phyloP scores from a whole-genome alignment of 495 filamentous ascomycete genomes.

The Penicillium longicatenatum region DNA sequence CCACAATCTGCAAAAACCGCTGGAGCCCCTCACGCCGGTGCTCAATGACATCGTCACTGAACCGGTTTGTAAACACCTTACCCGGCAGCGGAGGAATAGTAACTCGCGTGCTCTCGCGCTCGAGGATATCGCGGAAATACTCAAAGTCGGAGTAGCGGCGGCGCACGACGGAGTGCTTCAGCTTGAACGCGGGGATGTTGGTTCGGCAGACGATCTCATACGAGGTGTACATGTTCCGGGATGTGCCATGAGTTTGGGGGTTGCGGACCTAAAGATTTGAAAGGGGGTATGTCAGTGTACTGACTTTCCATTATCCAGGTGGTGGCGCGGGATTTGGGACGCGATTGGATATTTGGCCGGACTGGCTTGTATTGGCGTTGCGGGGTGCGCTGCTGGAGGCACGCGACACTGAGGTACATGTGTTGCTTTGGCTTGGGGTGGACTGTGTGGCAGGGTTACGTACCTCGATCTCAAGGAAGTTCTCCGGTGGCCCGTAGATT shows the following conservation, averaged over 20 bases:
- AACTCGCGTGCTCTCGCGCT: slow-evolving; percentile 90
- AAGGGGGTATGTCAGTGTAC: background rate
- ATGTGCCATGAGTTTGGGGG: slow-evolving; percentile 92
- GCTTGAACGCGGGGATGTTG: slow-evolving; percentile 98
- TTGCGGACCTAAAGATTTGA: slow-evolving; percentile 71
- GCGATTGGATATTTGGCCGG: background rate
- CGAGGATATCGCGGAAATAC: slow-evolving; percentile 96
- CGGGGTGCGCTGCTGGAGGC: slow-evolving; percentile 6
- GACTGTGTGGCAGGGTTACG: slow-evolving; percentile 11
- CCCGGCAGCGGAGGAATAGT: slow-evolving; percentile 95
- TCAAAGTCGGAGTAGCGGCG: slow-evolving; percentile 97
- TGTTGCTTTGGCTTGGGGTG: background rate
- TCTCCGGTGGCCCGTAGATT: slow-evolving; percentile 98
- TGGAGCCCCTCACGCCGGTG: slow-evolving; percentile 88
- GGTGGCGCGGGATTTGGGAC: background rate
- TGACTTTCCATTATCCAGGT: too few relatives aligned
- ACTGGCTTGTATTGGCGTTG: slow-evolving; percentile 1
- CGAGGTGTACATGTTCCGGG: slow-evolving; percentile 95
- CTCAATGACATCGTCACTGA: slow-evolving; percentile 98
- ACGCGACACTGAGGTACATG: slow-evolving; percentile 10
- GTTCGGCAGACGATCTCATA: slow-evolving; percentile 97
- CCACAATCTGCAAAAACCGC: slow-evolving; percentile 96
- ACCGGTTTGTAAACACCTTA: slow-evolving; percentile 97
- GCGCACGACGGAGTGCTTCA: slow-evolving; percentile 81
- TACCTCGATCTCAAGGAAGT: slow-evolving; percentile 98